Conservation (phyloP, 805 yeast genomes). For the Cyberlindnera sargentensis region DNA sequence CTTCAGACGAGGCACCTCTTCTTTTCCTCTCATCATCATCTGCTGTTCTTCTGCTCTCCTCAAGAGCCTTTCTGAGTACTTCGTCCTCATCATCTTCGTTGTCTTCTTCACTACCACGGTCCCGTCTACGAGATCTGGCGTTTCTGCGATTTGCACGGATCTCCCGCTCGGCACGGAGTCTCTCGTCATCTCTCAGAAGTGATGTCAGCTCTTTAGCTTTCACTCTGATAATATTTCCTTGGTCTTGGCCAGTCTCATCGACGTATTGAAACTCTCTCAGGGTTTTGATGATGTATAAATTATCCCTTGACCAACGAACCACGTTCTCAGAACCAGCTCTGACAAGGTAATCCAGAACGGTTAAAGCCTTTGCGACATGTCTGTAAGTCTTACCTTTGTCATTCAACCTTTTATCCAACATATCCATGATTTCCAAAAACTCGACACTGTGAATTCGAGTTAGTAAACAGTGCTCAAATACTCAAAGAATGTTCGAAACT, state of each 20-base stretch:
- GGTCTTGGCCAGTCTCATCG: constrained; percentile 75
- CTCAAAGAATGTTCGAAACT: constrained; percentile 7
- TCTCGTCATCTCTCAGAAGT: constrained; percentile 74
- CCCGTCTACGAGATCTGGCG: constrained; percentile 28
- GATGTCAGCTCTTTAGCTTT: constrained; percentile 85
- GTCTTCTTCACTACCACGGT: constrained; percentile 21
- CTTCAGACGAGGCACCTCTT: constrained; percentile 33
- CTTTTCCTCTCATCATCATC: constrained; percentile 70
- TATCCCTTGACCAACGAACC: constrained; percentile 87
- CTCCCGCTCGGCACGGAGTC: constrained; percentile 64
- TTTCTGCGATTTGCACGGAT: constrained; percentile 31
- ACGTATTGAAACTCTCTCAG: constrained; percentile 80
- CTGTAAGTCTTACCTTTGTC: constrained; percentile 98
- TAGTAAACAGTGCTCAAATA: constrained; percentile 2
- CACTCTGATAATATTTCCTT: constrained; percentile 81
- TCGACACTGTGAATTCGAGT: constrained; percentile 39
- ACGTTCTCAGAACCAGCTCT: constrained; percentile 83
- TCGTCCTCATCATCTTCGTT: constrained; percentile 52
- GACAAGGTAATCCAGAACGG: constrained; percentile 82
- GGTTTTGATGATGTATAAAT: constrained; percentile 81
- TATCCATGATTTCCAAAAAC: constrained; percentile 86
- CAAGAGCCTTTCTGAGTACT: constrained; percentile 74
- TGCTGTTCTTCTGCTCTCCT: constrained; percentile 72
- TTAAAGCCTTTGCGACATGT: constrained; percentile 86
- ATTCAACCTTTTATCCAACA: constrained; percentile 83